Evolutionary conservation across 169 alveolate genomes (phyloP).

Genomic region (Plasmodium chabaudi): DNA sequence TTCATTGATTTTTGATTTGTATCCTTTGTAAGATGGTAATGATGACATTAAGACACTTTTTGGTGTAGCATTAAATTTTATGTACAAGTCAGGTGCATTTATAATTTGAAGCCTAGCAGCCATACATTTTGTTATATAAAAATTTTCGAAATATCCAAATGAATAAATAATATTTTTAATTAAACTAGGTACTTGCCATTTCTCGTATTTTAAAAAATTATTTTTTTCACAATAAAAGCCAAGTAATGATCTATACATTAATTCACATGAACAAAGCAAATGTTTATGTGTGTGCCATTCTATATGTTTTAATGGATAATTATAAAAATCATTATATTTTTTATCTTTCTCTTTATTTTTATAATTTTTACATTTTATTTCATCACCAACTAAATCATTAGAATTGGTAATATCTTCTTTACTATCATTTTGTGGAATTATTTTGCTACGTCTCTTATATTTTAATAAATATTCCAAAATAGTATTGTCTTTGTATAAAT

Average conservation of each 20-base stretch:
- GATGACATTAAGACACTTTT: constrained; percentile 54
- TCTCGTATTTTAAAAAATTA: constrained; percentile 52
- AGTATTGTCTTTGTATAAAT: constrained; percentile 32
- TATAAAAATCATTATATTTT: background rate
- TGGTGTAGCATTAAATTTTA: constrained; percentile 62
- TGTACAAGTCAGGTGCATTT: constrained; percentile 66
- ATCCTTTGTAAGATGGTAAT: constrained; percentile 70
- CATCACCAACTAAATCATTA: background rate
- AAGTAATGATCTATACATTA: constrained; percentile 74
- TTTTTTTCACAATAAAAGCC: constrained; percentile 67
- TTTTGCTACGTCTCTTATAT: constrained; percentile 20
- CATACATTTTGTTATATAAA: constrained; percentile 69
- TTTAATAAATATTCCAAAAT: constrained; percentile 26
- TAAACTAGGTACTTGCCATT: constrained; percentile 77
- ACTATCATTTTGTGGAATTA: background rate
- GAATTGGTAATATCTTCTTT: constrained; percentile 5
- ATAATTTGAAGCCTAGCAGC: constrained; percentile 75
- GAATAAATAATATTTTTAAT: constrained; percentile 65
- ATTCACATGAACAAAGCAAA: constrained; percentile 57
- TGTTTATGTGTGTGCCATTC: constrained; percentile 67
- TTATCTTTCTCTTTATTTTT: background rate
- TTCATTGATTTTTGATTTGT: constrained; percentile 45
- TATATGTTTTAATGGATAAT: constrained; percentile 31
- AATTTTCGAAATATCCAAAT: constrained; percentile 71
- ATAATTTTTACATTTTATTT: background rate